These are phyloP conservation scores for Penicillium sp. DNA, from an alignment of 2,329 filamentous ascomycete genomes.

Conservation along the genomic window DNA sequence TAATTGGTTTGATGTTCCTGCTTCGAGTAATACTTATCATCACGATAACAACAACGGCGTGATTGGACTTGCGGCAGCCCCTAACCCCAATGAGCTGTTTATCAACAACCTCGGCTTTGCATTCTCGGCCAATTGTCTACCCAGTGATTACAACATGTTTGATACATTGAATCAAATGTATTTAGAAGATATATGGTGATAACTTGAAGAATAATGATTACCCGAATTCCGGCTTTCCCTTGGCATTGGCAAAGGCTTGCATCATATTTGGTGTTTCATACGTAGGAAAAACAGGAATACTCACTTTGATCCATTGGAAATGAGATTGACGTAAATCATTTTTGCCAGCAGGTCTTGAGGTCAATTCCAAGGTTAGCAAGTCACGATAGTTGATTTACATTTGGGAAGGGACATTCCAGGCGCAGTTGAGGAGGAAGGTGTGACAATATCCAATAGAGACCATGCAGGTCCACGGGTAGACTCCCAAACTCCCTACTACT, in stretches of 20 bases:
- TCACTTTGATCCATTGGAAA: too few relatives aligned
- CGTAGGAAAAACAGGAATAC: too few relatives aligned
- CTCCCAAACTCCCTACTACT: not conserved
- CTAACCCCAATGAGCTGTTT: constrained; percentile 18
- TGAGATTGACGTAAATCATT: too few relatives aligned
- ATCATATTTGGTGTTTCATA: too few relatives aligned
- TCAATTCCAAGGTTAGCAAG: too few relatives aligned
- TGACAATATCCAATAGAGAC: not conserved
- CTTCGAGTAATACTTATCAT: not conserved
- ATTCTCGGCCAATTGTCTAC: constrained; percentile 21
- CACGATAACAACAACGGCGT: not conserved
- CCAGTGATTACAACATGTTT: constrained; percentile 28
- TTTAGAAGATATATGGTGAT: constrained; percentile 23
- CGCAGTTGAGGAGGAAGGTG: not conserved
- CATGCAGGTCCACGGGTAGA: not conserved
- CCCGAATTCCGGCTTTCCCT: not conserved
- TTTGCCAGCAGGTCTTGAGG: too few relatives aligned
- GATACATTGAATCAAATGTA: constrained; percentile 26
- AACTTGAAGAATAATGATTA: not conserved
- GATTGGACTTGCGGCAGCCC: not conserved
- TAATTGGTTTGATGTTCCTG: constrained; percentile 1
- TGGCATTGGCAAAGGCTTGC: too few relatives aligned
- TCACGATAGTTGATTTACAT: too few relatives aligned
- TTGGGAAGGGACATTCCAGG: not conserved
- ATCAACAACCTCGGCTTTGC: constrained; percentile 23